phyloP scores from a whole-genome alignment of 768 basidiomycete genomes.

The Gloeopeniophorella convolvens region DNA sequence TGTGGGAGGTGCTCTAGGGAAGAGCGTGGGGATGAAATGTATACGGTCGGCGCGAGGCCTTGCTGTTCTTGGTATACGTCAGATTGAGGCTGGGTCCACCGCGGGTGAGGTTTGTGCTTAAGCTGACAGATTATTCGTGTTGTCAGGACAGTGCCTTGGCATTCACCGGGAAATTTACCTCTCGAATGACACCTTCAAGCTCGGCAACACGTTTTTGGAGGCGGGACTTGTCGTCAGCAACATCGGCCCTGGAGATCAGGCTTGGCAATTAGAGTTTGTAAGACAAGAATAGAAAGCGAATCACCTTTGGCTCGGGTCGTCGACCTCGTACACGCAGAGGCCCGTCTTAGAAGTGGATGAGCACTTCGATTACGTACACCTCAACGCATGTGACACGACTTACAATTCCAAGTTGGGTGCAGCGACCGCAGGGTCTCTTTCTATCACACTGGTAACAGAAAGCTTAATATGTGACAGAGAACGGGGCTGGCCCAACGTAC shows the following conservation, averaged over 20 bases:
- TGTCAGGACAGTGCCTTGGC: background rate
- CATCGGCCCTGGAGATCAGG: conserved; percentile 21
- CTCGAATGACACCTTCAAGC: conserved; percentile 78
- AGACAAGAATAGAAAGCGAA: conserved; percentile 23
- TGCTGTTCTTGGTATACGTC: conserved; percentile 1
- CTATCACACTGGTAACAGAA: conserved; percentile 35
- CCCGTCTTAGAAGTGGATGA: conserved; percentile 46
- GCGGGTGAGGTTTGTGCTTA: conserved; percentile 67
- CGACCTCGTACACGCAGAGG: conserved; percentile 78
- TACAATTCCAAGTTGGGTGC: conserved; percentile 36
- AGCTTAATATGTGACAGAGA: background rate
- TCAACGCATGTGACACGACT: conserved; percentile 16
- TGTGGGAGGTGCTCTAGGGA: background rate
- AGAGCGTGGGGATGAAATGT: background rate
- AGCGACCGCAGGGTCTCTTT: conserved; percentile 43
- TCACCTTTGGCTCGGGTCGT: conserved; percentile 57
- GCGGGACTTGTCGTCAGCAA: conserved; percentile 56
- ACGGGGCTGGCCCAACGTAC: conserved; percentile 30
- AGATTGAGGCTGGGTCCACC: conserved; percentile 36
- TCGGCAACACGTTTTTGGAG: conserved; percentile 74
- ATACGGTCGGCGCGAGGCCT: background rate
- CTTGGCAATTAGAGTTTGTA: background rate
- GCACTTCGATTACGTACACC: background rate
- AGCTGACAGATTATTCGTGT: conserved; percentile 34
- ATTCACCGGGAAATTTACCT: conserved; percentile 35